These are phyloP conservation scores for Xylaria intraflava DNA, from an alignment of 495 filamentous ascomycete genomes.

Conservation along the genomic window DNA sequence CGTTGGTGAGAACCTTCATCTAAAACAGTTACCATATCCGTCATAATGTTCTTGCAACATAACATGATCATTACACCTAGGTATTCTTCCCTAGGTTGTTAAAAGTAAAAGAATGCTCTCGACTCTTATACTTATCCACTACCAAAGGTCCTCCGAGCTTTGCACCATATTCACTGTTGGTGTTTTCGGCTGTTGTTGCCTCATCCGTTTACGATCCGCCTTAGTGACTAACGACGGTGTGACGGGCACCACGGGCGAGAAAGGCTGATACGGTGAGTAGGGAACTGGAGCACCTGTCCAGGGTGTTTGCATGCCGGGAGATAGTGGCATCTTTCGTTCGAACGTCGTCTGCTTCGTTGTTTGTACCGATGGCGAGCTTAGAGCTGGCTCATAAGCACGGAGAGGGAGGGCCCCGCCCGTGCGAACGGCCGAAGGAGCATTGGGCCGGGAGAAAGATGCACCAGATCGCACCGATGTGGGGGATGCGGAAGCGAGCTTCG, in stretches of 20 bases:
- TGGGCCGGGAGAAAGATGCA: conserved; percentile 31
- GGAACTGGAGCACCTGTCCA: conserved; percentile 70
- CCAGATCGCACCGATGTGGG: conserved; percentile 38
- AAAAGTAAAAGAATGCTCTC: neutral
- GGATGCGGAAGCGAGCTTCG: conserved; percentile 33
- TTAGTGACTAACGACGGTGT: conserved; percentile 73
- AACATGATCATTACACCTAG: neutral
- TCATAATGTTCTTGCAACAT: conserved; percentile 1
- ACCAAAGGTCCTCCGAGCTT: conserved; percentile 49
- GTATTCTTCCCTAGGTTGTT: neutral
- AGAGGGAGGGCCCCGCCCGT: conserved; percentile 52
- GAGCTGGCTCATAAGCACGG: conserved; percentile 53
- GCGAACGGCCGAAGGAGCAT: conserved; percentile 36
- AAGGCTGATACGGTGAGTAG: conserved; percentile 89
- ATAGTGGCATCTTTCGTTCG: conserved; percentile 53
- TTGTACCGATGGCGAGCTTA: conserved; percentile 39
- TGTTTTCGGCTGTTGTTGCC: conserved; percentile 51
- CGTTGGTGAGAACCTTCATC: neutral
- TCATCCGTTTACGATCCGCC: conserved; percentile 64
- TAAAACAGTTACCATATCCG: neutral
- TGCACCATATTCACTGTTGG: conserved; percentile 49
- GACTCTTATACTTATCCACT: conserved; percentile 20
- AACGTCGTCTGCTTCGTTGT: conserved; percentile 74
- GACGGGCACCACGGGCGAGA: conserved; percentile 78
- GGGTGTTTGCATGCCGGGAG: conserved; percentile 48